These are phyloP conservation scores for Solanum peruvianum DNA, from an alignment of 257 asterid genomes.

Conservation along the genomic window DNA sequence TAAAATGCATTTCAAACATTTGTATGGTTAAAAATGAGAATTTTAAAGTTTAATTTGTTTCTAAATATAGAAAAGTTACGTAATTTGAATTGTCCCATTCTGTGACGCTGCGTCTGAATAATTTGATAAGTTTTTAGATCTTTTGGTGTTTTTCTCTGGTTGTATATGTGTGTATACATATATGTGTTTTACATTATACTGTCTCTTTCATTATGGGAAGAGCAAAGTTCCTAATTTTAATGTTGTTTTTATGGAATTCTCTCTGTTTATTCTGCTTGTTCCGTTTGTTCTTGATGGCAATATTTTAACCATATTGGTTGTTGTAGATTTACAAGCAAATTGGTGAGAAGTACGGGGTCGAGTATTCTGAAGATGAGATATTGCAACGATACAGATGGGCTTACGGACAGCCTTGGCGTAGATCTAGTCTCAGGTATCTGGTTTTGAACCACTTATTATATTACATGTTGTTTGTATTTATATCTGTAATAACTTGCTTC, in stretches of 20 bases:
- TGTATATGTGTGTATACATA: background rate
- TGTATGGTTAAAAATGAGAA: background rate
- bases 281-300: background rate
- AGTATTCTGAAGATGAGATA: conserved; percentile 81
- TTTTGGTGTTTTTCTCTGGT: background rate
- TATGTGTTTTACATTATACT: background rate
- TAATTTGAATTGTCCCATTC: background rate
- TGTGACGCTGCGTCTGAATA: background rate
- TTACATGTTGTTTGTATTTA: background rate
- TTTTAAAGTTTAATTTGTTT: background rate
- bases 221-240: background rate
- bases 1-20: background rate
- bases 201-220: background rate
- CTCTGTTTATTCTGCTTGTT: background rate
- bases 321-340: conserved; percentile 74
- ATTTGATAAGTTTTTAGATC: background rate
- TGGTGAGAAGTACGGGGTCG: conserved; percentile 92
- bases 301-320: background rate
- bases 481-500: background rate
- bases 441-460: background rate
- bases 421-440: conserved; percentile 84
- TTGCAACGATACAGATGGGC: conserved; percentile 78
- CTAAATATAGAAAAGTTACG: background rate
- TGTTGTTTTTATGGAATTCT: background rate
- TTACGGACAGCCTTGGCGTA: conserved; percentile 94